Base-by-base conservation (phyloP, 2,329 filamentous ascomycete genomes). In the Cercospora zeina region DNA sequence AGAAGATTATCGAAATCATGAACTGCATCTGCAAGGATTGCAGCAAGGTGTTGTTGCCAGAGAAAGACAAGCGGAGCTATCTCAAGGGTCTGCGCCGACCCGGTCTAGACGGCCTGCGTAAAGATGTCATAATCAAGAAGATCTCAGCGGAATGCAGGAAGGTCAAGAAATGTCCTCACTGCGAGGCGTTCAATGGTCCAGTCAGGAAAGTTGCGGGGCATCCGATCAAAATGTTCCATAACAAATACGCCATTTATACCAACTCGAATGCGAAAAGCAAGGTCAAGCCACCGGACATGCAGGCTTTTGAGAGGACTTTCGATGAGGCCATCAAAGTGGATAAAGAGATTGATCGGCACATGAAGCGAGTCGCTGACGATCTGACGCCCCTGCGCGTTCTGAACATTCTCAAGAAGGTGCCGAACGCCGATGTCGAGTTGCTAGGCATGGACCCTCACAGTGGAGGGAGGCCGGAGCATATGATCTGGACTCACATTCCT, bases 11-110 rank as follows among this genome's bases (percentile, higher is more conserved):
- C 73, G 88, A 88, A 49, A 93, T 96, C 60, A 82, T 99, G 24
- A 93, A 97, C 75, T 89, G 95, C 72, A 96, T 99, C 67, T 99
- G 95, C 87, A 99, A 96, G 75, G 80, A 93, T 73, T 99, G 95
- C 74, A 90, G 91, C 24, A 85, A 85, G 65, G 89, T 97, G 6
- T 79, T 99, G 59, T 83, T 99, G 24, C 86, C 89, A 37, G 92
- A 97, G 73, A 80, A 85, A 19, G 91, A 96, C 70, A 87, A 91
- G 67, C 87, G 90, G 42, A 78, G 82, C 3, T 96, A 89, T 69
- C 80, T 97, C n/a, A 89, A 86, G 65, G 89, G 92, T 68, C 82
- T 97, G 72, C 85, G 93, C 65, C 85, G 87, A 24, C 91, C 91
- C 0, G 87, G 88, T 37, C 85, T 96, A 71, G 95, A 99, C 76